Conservation (phyloP, 2,329 filamentous ascomycete genomes). For the Claviceps pazoutovae region DNA sequence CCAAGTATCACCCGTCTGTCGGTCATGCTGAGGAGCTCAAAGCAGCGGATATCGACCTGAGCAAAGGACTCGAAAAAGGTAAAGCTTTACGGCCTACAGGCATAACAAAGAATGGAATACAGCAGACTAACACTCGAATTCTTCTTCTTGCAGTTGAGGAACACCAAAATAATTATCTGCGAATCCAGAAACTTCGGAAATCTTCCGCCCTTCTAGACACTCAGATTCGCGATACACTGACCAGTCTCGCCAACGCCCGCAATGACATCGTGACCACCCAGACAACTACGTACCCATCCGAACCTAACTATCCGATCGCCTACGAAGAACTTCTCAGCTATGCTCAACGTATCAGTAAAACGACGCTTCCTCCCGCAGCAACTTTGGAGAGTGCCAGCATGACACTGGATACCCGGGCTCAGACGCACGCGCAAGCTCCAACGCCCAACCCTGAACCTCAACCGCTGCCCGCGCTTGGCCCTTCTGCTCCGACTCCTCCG, state of each 20-base stretch:
- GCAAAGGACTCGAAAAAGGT: slow-evolving; percentile 52
- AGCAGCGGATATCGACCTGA: slow-evolving; percentile 54
- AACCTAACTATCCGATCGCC: slow-evolving; percentile 41
- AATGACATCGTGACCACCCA: slow-evolving; percentile 55
- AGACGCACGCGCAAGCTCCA: slow-evolving; percentile 8
- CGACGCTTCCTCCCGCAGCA: slow-evolving; percentile 55
- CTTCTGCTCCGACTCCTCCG: slow-evolving; percentile 18
- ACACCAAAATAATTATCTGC: slow-evolving; percentile 62
- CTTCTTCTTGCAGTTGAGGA: slow-evolving; percentile 41
- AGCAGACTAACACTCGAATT: not conserved
- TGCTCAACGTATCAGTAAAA: slow-evolving; percentile 66
- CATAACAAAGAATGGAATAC: too few species aligned
- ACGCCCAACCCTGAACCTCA: slow-evolving; percentile 17
- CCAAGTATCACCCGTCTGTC: slow-evolving; percentile 66
- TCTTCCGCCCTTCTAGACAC: slow-evolving; percentile 52
- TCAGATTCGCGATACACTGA: slow-evolving; percentile 58
- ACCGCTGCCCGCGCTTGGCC: slow-evolving; percentile 17
- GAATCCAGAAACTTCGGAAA: slow-evolving; percentile 54
- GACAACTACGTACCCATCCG: slow-evolving; percentile 39
- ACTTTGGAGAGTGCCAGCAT: slow-evolving; percentile 26
- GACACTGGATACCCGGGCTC: slow-evolving; percentile 13
- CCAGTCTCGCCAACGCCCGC: slow-evolving; percentile 56
- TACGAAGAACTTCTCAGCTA: slow-evolving; percentile 65
- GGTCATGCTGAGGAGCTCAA: slow-evolving; percentile 55
- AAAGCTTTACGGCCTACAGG: slow-evolving; percentile 7